phyloP scores from a whole-genome alignment of 768 basidiomycete genomes.

The Pleurotus tuoliensis region DNA sequence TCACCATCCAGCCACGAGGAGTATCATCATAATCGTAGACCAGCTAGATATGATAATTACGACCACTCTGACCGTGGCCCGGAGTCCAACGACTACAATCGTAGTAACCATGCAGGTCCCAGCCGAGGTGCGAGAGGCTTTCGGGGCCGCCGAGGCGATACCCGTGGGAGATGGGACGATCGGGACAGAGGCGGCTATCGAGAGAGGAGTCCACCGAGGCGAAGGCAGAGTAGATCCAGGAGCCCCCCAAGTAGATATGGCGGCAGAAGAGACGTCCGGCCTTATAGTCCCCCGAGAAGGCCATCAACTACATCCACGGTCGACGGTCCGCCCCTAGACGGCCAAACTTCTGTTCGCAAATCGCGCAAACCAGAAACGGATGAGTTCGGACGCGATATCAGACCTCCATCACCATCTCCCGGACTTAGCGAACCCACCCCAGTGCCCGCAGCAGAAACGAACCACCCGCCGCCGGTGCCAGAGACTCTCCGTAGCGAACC shows the following conservation, averaged over 20 bases:
- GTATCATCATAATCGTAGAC: constrained; percentile 34
- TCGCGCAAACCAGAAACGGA: constrained; percentile 51
- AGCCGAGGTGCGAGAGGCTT: constrained; percentile 54
- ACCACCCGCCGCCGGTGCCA: constrained; percentile 16
- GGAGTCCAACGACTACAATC: constrained; percentile 40
- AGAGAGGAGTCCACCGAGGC: constrained; percentile 36
- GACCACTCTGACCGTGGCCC: constrained; percentile 44
- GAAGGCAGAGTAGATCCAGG: constrained; percentile 65
- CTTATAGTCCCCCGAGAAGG: constrained; percentile 59
- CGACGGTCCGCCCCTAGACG: constrained; percentile 21
- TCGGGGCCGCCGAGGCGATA: constrained; percentile 45
- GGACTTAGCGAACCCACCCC: constrained; percentile 15
- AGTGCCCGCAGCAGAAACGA: constrained; percentile 16
- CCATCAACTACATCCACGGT: constrained; percentile 27
- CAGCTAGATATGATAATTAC: constrained; percentile 42
- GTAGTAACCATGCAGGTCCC: constrained; percentile 44
- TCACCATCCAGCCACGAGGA: constrained; percentile 42
- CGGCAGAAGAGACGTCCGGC: constrained; percentile 45
- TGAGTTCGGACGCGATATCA: constrained; percentile 84
- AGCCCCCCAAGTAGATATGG: constrained; percentile 64
- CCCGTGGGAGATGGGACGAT: constrained; percentile 57
- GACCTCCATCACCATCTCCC: constrained; percentile 44
- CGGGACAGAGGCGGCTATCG: constrained; percentile 48
- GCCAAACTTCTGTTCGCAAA: constrained; percentile 15
- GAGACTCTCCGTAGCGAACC: constrained; percentile 24